phyloP scores from a whole-genome alignment of 345 rosid genomes.

The Psidium guajava region DNA sequence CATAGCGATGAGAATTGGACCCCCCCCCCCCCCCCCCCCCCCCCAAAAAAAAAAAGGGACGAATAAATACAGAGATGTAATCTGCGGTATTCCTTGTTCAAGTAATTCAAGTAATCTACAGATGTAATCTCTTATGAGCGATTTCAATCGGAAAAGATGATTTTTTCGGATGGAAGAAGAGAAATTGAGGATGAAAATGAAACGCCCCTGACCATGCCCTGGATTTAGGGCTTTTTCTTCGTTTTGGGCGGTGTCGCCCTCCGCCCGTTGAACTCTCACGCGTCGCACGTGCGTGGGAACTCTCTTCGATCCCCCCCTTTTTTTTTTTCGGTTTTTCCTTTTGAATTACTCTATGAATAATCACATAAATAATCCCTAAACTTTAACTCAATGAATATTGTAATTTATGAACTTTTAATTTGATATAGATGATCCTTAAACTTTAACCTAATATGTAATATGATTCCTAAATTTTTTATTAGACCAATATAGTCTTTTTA shows the following conservation, averaged over 20 bases:
- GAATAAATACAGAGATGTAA: neutral
- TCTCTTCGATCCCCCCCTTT: fast-evolving
- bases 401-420: too few relatives aligned
- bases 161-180: neutral
- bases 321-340: neutral
- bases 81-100: neutral
- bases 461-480: too few relatives aligned
- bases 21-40: too few relatives aligned
- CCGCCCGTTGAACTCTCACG: neutral
- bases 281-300: neutral
- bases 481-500: too few relatives aligned
- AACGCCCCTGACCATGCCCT: neutral
- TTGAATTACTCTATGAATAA: neutral
- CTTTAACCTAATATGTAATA: too few relatives aligned
- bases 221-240: neutral
- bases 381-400: too few relatives aligned
- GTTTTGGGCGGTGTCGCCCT: neutral
- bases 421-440: too few relatives aligned
- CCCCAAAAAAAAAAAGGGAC: neutral
- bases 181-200: neutral
- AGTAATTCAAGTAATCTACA: too few relatives aligned
- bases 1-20: neutral
- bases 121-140: neutral
- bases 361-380: too few relatives aligned
- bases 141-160: neutral